phyloP scores from a whole-genome alignment of 139 green algal species.

The Volvox reticuliferus region DNA sequence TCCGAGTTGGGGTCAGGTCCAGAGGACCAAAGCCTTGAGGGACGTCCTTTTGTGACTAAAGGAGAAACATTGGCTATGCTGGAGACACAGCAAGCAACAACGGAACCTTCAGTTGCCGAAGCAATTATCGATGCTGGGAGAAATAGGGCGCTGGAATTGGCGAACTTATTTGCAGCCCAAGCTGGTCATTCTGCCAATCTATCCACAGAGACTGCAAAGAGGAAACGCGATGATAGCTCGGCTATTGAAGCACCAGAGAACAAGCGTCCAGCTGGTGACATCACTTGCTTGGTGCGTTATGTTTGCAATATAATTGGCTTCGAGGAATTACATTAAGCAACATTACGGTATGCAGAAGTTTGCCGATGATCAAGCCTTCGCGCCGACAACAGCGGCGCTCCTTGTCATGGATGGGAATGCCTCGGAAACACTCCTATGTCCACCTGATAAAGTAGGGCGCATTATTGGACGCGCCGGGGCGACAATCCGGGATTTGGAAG shows the following conservation, averaged over 20 bases:
- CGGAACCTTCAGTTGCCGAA: not conserved
- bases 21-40: no score
- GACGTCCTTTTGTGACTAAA: no score
- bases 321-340: no score
- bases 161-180: slow-evolving; percentile 8
- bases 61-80: no score
- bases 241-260: not conserved
- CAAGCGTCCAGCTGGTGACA: slow-evolving; percentile 3
- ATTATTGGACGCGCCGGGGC: slow-evolving; percentile 90
- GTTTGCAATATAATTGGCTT: not conserved
- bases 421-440: slow-evolving; percentile 29
- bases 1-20: no score
- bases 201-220: not conserved
- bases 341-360: not conserved
- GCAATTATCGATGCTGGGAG: slow-evolving; percentile 14
- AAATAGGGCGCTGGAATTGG: slow-evolving; percentile 8
- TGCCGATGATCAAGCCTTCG: not conserved
- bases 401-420: not conserved
- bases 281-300: not conserved
- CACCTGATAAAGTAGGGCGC: slow-evolving; percentile 78
- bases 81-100: not conserved
- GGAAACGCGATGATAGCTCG: not conserved
- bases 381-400: not conserved
- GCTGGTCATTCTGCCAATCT: not conserved
- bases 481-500: slow-evolving; percentile 90